Evolutionary conservation across 2,329 filamentous ascomycete species (phyloP).

Genomic region (Colletotrichum sp.): DNA sequence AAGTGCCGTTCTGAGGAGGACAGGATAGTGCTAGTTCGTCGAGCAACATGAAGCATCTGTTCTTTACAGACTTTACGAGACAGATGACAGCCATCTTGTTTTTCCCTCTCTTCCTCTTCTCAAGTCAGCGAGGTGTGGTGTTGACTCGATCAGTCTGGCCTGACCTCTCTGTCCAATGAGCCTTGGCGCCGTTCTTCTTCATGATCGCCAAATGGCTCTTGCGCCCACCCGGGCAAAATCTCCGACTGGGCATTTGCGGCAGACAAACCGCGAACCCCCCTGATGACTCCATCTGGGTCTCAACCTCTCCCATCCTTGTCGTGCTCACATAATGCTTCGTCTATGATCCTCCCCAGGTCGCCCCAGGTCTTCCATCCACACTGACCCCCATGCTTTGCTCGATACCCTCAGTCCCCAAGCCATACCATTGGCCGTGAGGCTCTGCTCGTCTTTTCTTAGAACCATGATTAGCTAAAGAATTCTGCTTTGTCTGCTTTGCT

Average conservation of each 20-base stretch:
- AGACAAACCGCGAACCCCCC: background rate
- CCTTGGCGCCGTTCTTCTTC: background rate
- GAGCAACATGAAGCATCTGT: constrained; percentile 2
- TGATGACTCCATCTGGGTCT: background rate
- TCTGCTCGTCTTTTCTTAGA: background rate
- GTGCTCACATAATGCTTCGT: background rate
- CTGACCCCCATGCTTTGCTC: constrained; percentile 4
- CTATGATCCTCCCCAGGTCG: background rate
- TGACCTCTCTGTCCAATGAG: background rate
- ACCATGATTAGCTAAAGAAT: background rate
- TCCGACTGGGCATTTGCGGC: background rate
- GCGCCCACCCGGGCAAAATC: background rate
- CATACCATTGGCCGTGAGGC: background rate
- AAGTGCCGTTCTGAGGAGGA: background rate
- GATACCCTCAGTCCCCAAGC: background rate
- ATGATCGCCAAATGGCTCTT: background rate
- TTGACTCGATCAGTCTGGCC: background rate
- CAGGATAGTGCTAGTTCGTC: background rate
- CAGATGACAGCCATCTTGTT: constrained; percentile 7
- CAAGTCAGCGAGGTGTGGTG: background rate
- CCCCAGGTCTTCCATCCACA: background rate
- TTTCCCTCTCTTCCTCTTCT: background rate
- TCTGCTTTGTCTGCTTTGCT: background rate
- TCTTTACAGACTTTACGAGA: background rate
- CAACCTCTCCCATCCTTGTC: background rate